phyloP scores from a whole-genome alignment of 108 stramenopile species.

The Stephanodiscus triporus region DNA sequence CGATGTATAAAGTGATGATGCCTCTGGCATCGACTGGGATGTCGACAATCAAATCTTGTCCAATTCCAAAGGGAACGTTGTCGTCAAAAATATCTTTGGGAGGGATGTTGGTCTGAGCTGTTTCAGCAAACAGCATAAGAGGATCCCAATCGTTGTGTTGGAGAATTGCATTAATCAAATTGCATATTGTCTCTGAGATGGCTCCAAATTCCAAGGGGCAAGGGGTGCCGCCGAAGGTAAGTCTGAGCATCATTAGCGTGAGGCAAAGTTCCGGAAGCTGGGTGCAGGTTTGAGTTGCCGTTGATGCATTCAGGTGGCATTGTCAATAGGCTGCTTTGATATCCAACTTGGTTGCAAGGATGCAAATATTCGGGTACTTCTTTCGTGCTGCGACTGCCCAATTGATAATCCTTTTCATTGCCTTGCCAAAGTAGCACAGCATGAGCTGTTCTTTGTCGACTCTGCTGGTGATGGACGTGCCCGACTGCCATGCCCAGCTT shows the following conservation, averaged over 20 bases:
- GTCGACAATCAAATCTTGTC: too few species aligned
- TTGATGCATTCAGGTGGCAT: constrained; percentile 2
- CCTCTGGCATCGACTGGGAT: not conserved
- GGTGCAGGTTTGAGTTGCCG: constrained; percentile 9
- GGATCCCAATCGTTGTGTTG: too few species aligned
- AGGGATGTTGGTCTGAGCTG: constrained; percentile 1
- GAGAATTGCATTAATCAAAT: too few species aligned
- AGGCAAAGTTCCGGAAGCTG: too few species aligned
- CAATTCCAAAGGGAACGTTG: not conserved
- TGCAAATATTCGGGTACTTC: not conserved
- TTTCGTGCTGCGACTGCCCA: constrained; percentile 11
- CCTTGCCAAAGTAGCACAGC: constrained; percentile 13
- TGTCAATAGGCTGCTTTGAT: too few species aligned
- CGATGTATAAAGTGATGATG: not conserved
- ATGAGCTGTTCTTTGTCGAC: constrained; percentile 1
- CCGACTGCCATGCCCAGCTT: too few species aligned
- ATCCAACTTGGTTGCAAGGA: too few species aligned
- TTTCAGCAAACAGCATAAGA: not conserved
- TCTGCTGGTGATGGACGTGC: constrained; percentile 10
- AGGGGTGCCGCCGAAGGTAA: too few species aligned
- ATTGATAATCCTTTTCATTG: constrained; percentile 4
- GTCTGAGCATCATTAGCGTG: too few species aligned
- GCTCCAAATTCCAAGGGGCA: too few species aligned
- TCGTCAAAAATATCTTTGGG: not conserved
- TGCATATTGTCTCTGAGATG: too few species aligned